Conservation (phyloP, 2,329 filamentous ascomycete species). For the Cytospora paraplurivora region DNA sequence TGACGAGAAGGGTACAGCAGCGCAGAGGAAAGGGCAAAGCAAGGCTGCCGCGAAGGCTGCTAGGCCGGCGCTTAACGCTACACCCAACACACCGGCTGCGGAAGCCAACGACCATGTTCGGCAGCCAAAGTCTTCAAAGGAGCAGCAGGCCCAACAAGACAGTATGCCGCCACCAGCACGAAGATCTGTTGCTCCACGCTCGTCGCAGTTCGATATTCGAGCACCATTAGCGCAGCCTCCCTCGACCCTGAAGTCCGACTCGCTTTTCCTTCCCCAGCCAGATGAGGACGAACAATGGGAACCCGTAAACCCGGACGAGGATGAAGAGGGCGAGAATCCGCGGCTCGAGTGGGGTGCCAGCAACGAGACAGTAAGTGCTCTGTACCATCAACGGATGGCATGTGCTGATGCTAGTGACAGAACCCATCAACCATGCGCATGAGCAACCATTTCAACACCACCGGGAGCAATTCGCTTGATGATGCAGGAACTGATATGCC, state of each 20-base stretch:
- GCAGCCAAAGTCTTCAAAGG: constrained; percentile 29
- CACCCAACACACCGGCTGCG: constrained; percentile 44
- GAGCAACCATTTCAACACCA: constrained; percentile 32
- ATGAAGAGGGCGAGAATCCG: constrained; percentile 65
- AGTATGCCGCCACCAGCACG: constrained; percentile 26
- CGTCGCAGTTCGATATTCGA: constrained; percentile 39
- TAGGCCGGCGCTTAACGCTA: constrained; percentile 50
- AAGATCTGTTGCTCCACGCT: constrained; percentile 41
- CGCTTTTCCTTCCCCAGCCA: constrained; percentile 66
- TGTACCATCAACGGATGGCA: background rate
- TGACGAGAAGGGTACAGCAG: constrained; percentile 60
- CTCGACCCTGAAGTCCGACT: constrained; percentile 63
- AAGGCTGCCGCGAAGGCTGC: constrained; percentile 44
- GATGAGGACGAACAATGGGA: constrained; percentile 75
- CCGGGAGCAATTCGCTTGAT: constrained; percentile 1
- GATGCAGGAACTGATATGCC: constrained; percentile 28
- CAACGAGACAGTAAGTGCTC: constrained; percentile 57
- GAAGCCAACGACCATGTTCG: constrained; percentile 35
- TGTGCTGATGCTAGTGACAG: constrained; percentile 37
- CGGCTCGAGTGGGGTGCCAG: constrained; percentile 76
- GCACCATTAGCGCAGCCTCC: constrained; percentile 46
- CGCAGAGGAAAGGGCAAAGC: constrained; percentile 50
- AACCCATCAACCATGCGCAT: constrained; percentile 39
- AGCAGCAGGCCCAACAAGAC: constrained; percentile 12
- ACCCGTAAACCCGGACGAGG: constrained; percentile 57